Percentiles rank a stretch among this genome's conserved stretches.
Conservation (phyloP, 768 basidiomycete species). For the Trametes elegans region DNA sequence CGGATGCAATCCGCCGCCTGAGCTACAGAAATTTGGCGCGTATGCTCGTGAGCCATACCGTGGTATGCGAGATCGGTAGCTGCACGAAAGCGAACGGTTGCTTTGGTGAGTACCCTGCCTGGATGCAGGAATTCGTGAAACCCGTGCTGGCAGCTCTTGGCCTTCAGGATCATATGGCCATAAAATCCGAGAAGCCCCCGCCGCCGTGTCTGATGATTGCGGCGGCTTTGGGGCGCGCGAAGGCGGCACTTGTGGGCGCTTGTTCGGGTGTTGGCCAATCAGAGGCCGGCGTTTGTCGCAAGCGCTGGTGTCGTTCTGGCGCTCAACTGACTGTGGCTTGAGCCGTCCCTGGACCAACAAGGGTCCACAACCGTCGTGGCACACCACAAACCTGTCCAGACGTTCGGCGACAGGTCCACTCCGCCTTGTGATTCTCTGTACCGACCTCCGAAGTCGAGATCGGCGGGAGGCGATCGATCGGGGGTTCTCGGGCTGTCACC, state of each 20-base stretch:
- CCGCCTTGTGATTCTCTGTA: constrained; percentile 8
- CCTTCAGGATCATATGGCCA: too few species aligned
- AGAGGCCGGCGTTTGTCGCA: background rate
- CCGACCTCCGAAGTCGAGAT: background rate
- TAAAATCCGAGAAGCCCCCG: background rate
- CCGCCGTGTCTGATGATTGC: background rate
- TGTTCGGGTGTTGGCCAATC: constrained; percentile 7
- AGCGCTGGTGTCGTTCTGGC: background rate
- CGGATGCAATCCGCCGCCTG: background rate
- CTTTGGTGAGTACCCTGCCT: constrained; percentile 21
- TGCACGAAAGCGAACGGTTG: constrained; percentile 24
- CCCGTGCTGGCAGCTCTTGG: too few species aligned
- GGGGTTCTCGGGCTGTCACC: constrained; percentile 6
- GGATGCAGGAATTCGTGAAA: too few species aligned
- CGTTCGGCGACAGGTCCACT: background rate
- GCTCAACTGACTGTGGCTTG: background rate
- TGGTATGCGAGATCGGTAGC: constrained; percentile 23
- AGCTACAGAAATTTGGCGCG: constrained; percentile 18
- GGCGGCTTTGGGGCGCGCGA: too few species aligned
- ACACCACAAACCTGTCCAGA: background rate
- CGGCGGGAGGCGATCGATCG: constrained; percentile 6
- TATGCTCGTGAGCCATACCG: constrained; percentile 21
- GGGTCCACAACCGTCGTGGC: constrained; percentile 9
- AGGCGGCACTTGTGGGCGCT: constrained; percentile 4
- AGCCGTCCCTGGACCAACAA: constrained; percentile 10